A percentile compares a stretch with the other conserved stretches of the same genome.
These are phyloP conservation scores for barley (Hordeum vulgare) DNA, from an alignment of 176 grass and related monocot species.

Conservation along the genomic window DNA sequence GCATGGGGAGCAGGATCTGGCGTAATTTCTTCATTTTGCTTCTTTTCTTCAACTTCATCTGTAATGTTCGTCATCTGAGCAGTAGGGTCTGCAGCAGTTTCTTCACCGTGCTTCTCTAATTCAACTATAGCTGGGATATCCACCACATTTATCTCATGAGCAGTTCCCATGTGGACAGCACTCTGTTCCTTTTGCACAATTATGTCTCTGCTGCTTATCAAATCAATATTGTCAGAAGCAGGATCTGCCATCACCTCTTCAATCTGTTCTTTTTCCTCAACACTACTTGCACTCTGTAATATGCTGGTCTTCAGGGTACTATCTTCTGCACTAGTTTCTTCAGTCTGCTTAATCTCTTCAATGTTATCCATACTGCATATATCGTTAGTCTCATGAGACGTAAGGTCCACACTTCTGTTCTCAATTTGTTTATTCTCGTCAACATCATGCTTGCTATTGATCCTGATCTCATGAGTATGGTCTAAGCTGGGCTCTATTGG, in stretches of 20 bases:
- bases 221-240: not conserved
- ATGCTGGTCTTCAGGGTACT: not conserved
- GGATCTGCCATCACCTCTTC: not conserved
- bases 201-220: not conserved
- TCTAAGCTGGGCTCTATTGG: constrained; percentile 1
- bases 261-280: constrained; percentile 11
- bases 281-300: not conserved
- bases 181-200: constrained; percentile 11
- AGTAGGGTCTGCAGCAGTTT: not conserved
- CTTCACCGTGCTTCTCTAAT: not conserved
- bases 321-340: not conserved
- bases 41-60: constrained; percentile 17
- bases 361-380: not conserved
- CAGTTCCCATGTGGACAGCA: not conserved
- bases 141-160: not conserved
- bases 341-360: constrained; percentile 32
- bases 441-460: not conserved
- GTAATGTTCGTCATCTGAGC: not conserved
- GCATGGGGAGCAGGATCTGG: not conserved
- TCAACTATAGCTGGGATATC: not conserved
- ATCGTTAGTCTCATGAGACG: not conserved
- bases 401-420: not conserved
- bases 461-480: not conserved
- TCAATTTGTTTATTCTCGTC: not conserved
- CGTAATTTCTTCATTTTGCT: constrained; percentile 19